Base-by-base conservation (phyloP, 306 rosid species). In the Cyclanthera cordifolia region DNA sequence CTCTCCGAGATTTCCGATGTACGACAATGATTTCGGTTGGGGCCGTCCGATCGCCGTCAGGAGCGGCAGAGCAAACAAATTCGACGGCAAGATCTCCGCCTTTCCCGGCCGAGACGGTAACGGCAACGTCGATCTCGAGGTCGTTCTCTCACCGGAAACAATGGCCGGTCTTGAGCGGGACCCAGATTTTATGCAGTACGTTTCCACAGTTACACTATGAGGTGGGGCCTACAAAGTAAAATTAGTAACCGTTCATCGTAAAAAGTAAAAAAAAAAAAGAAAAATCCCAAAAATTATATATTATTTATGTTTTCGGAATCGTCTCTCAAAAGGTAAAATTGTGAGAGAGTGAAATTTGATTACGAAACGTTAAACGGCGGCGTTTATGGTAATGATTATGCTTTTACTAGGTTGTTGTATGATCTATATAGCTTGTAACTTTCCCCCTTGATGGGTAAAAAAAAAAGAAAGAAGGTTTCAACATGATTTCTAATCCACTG, bases 71-170 rank as follows among this genome's bases (percentile, higher is more conserved):
- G 75, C 75, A 0, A 72, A 72, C 34, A 72, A 72, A 72, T 72
- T 72, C 69, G 75, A 72, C 75, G 75, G 75, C 4, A 72, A 72
- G 69, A 72, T 72, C 59, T 72, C 75, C n/a, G 75, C 75, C 10
- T 72, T 72, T 12, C 75, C 75, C 11, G 75, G 75, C 1, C 52
- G 69, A 30, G 75, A 72, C 3, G 75, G 75, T 13, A 59, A 47
- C 46, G 75, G 69, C 11, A 58, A 58, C 69, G 69, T 72, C 3
- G 75, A 72, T 72, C 59, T 72, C 15, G 75, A 72, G 51, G 58
- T 72, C 1, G 75, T 72, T 59, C 45, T 72, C 16, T 19, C 75
- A 23, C 75, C 75, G 25, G 58, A 58, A 59, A 72, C 75, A 28
- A 72, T 72, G 75, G 75, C 28, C 21, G 75, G 49, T 1, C 46